A percentile compares a stretch with the other conserved stretches of the same genome.
phyloP scores from a whole-genome alignment of 331 rosid genomes.

The Malus hybrid region DNA sequence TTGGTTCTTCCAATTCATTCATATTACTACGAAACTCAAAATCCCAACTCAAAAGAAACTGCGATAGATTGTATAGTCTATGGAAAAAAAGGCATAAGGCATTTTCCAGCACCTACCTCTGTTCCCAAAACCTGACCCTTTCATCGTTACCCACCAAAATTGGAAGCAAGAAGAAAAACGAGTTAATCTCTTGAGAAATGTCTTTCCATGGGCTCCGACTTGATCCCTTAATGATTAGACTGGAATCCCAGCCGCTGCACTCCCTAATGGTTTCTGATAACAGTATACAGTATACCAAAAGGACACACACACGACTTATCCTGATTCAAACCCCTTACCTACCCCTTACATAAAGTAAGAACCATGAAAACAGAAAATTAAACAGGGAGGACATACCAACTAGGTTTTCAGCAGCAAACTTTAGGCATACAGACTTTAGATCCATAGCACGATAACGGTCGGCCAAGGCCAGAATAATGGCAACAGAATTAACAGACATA shows the following conservation, averaged over 20 bases:
- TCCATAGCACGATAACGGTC: slow-evolving; percentile 72
- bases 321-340: too few species aligned
- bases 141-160: not conserved
- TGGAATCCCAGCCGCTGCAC: not conserved
- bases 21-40: not conserved
- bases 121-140: not conserved
- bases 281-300: not conserved
- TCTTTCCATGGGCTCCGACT: not conserved
- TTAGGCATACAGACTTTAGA: slow-evolving; percentile 78
- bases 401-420: slow-evolving; percentile 88
- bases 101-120: not conserved
- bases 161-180: not conserved
- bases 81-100: not conserved
- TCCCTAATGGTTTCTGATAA: not conserved
- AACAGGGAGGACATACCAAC: slow-evolving; percentile 48
- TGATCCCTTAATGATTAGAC: not conserved
- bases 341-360: not conserved
- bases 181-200: not conserved
- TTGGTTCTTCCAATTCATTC: not conserved
- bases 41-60: not conserved
- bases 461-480: slow-evolving; percentile 81
- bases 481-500: slow-evolving; percentile 77
- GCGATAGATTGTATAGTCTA: not conserved
- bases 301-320: not conserved
- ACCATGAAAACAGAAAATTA: not conserved